Evolutionary conservation across 2,329 filamentous ascomycete genomes (phyloP), one percentile per base, ranked within the genome.

Genomic region (Alternaria viburni): DNA sequence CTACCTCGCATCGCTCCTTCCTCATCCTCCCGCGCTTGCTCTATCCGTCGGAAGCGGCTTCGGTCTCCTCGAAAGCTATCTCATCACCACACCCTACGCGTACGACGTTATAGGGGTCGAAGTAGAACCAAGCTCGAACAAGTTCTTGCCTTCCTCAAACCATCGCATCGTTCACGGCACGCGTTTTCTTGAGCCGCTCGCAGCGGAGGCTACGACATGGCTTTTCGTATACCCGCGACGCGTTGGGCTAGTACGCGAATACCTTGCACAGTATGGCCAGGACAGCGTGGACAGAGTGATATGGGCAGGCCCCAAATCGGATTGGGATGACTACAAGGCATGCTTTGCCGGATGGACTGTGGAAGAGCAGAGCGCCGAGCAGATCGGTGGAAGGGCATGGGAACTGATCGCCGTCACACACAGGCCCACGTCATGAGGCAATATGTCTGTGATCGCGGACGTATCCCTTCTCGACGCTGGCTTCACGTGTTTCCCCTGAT

Each of bases 171-270:
- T 87, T 6, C 60, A 73, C 8, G 83, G 83, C 2, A 82, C 83
- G 1, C 82, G 82, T 70, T 81, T 80, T 30, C 67, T 86, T 9
- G 80, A 81, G 56, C 59, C 79, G 1, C 74, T 82, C 11, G 84
- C 83, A 4, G 64, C 73, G 6, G 66, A 81, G n/a, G 83, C 83
- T 9, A 62, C 68, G 1, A 77, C 76, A n/a, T 83, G 85, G 81
- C 74, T 87, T 62, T 87, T 87, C 73, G 82, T 86, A 25, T 87
- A 87, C 67, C 86, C 86, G 1, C 81, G 84, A 13, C 77, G 83
- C n/a, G 79, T 83, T 4, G 79, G 73, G 4, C 71, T 87, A 11
- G 65, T 87, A 12, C 65, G 64, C 3, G 78, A 77, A 59, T 87
- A 87, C 64, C 46, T 87, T 26, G 68, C 80, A 4, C 56, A 62